Evolutionary conservation across 163 green algal genomes (phyloP).

Genomic region (Prototheca cutis): DNA sequence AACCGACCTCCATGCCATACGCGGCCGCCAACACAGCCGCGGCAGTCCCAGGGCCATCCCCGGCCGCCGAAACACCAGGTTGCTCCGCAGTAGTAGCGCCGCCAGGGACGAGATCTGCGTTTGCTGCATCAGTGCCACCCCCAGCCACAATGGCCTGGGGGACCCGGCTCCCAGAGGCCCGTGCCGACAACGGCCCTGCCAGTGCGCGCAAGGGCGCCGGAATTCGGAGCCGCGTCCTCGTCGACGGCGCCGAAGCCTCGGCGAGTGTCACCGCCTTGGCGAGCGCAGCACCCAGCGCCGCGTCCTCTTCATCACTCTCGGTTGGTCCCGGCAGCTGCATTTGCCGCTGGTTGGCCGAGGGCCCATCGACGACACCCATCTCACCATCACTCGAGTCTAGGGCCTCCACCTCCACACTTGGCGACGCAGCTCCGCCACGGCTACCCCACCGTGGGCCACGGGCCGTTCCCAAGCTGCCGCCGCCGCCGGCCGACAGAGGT

Average conservation of each 20-base stretch:
- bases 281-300: background rate
- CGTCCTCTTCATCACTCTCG: slow-evolving; percentile 5
- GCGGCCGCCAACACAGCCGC: background rate
- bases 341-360: too few species aligned
- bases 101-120: background rate
- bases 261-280: background rate
- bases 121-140: background rate
- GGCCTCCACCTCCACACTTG: slow-evolving; percentile 6
- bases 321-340: background rate
- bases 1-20: background rate
- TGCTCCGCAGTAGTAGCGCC: too few species aligned
- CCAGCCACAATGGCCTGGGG: background rate
- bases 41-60: too few species aligned
- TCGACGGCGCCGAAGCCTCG: too few species aligned
- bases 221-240: background rate
- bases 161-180: background rate
- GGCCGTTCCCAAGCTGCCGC: background rate
- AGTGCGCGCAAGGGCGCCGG: background rate
- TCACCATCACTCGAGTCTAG: slow-evolving; percentile 15
- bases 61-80: background rate
- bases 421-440: background rate
- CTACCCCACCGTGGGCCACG: background rate
- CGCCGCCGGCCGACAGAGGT: too few species aligned
- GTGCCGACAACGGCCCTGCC: background rate
- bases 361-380: too few species aligned